Evolutionary conservation across 768 basidiomycete species (phyloP).

Genomic region (Psilocybe azurescens): DNA sequence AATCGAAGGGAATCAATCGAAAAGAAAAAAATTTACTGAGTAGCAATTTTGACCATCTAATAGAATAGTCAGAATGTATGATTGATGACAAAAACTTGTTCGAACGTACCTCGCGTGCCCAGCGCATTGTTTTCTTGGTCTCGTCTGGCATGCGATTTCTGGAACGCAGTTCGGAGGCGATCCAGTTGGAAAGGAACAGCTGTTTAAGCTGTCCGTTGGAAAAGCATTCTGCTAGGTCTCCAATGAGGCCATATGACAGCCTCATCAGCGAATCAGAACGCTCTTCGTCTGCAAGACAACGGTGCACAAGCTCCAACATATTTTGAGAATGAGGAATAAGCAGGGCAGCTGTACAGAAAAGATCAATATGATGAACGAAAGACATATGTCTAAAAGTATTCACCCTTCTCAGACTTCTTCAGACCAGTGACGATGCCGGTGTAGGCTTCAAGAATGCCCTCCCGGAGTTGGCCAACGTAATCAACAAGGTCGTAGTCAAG

Average conservation of each 20-base stretch:
- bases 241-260: conserved; percentile 83
- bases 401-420: conserved; percentile 84
- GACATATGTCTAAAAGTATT: not conserved
- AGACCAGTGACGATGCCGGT: conserved; percentile 92
- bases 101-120: conserved; percentile 85
- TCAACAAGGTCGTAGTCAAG: conserved; percentile 91
- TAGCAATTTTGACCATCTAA: conserved; percentile 83
- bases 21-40: conserved; percentile 55
- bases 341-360: conserved; percentile 40
- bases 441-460: conserved; percentile 96
- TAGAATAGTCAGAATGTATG: not conserved
- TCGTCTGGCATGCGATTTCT: conserved; percentile 78
- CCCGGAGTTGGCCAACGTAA: conserved; percentile 87
- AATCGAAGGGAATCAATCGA: conserved; percentile 24
- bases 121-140: conserved; percentile 88
- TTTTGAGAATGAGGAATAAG: conserved; percentile 73
- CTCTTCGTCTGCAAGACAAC: conserved; percentile 82
- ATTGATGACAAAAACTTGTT: not conserved
- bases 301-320: conserved; percentile 83
- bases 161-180: conserved; percentile 71
- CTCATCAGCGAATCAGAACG: conserved; percentile 79
- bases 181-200: conserved; percentile 79
- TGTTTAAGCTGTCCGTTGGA: conserved; percentile 82
- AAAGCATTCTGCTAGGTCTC: conserved; percentile 92
- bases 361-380: conserved; percentile 12